Evolutionary conservation across 805 yeast genomes (phyloP).

Genomic region (Blastobotrys americana): DNA sequence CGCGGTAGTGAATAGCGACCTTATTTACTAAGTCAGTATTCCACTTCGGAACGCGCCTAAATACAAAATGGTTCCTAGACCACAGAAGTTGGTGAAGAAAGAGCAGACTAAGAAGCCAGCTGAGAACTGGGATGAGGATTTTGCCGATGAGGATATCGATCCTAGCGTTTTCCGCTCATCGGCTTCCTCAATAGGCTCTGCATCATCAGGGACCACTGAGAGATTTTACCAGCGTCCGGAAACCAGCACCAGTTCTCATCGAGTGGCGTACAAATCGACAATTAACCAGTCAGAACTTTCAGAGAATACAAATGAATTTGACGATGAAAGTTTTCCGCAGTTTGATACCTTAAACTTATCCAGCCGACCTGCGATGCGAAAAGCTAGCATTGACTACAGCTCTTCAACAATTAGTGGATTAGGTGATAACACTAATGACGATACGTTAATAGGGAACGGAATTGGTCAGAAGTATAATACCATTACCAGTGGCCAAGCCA

Average conservation of each 20-base stretch:
- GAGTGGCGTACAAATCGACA: too few species aligned
- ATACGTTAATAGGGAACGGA: neutral
- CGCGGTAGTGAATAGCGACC: too few species aligned
- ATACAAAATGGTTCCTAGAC: too few species aligned
- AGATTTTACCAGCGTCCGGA: slow-evolving; percentile 4
- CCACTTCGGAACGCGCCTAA: too few species aligned
- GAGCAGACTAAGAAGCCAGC: slow-evolving; percentile 2
- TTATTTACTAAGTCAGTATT: too few species aligned
- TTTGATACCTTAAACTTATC: neutral
- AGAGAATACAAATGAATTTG: too few species aligned
- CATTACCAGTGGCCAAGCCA: neutral
- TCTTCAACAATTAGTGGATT: neutral
- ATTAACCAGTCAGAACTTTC: too few species aligned
- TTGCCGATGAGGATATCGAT: slow-evolving; percentile 11
- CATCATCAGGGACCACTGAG: neutral
- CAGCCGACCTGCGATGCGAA: neutral
- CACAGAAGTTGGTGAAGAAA: slow-evolving; percentile 1
- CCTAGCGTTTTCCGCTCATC: slow-evolving; percentile 12
- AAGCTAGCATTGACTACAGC: neutral
- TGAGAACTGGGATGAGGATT: slow-evolving; percentile 17
- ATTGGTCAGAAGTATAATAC: neutral
- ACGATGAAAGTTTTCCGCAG: too few species aligned
- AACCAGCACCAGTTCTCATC: slow-evolving; percentile 1
- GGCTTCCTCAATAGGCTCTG: slow-evolving; percentile 12
- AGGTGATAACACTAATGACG: neutral